Evolutionary conservation across 768 basidiomycete genomes (phyloP), one percentile per base, ranked within the genome.

Genomic region (Steccherinum ochraceum): DNA sequence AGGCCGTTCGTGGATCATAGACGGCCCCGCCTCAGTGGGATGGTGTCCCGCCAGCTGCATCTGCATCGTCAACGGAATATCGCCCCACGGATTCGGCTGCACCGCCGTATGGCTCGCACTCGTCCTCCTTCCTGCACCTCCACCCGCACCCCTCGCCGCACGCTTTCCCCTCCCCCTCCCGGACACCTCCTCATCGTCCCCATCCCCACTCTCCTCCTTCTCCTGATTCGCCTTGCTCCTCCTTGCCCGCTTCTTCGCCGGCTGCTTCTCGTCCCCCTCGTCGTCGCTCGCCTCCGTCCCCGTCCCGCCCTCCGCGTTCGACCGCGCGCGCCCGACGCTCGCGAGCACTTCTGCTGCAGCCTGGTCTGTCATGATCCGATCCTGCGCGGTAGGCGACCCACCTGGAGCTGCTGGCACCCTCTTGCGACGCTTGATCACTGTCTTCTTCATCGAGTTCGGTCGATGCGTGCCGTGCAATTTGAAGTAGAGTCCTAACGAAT

Each of bases 391-490:
- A 58, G 74, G 56, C 56, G 72, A 64, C 10, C 62, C 63, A 18
- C 62, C 64, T 18, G 64, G 52, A 18, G 87, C 92, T 46, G 95
- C 94, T 27, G 96, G 93, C 40, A 99, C 94, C 58, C 96, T 86
- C 71, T 98, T 98, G 57, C 96, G 78, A 26, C 96, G 81, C 72
- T 99, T 99, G 78, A 99, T 99, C 58, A 96, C 92, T 3, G 91
- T 89, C 75, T 98, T 97, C 71, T 96, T 98, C 93, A 99, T 95
- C 55, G 93, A 91, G 57, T 93, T 94, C 35, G 96, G 96, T 30
- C 96, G 83, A 61, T 97, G 93, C 2, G 90, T 91, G 45, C 93
- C 93, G 72, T 99, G 96, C 12, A 99, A 79, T 70, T 99, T 98
- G 78, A 92, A 96, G 72, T 98, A 99, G 7, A 99, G 79, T 50